Percentiles rank a stretch among this genome's conserved stretches.
Conservation (phyloP, 176 grass and related monocot species). For the Rhynchospora pubera region DNA sequence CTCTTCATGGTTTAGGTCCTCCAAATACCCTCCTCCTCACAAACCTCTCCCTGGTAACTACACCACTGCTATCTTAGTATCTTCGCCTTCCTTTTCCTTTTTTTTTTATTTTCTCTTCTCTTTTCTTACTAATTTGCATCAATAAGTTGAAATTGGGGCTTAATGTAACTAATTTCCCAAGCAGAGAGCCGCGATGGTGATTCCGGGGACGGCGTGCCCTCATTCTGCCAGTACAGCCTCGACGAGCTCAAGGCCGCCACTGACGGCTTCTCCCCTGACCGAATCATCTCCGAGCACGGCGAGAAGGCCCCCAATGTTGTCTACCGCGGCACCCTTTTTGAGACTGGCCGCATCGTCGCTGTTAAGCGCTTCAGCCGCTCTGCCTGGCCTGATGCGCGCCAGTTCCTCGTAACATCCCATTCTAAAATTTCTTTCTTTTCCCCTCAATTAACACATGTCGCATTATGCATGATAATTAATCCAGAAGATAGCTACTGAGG, state of each 20-base stretch:
- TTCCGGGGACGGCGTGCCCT: neutral
- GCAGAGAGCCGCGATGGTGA: neutral
- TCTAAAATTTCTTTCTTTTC: too few relatives aligned
- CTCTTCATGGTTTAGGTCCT: neutral
- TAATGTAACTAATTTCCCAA: neutral
- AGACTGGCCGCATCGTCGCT: slow-evolving; percentile 23
- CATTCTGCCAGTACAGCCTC: slow-evolving; percentile 34
- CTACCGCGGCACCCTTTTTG: slow-evolving; percentile 28
- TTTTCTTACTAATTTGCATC: neutral
- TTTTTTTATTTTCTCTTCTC: too few relatives aligned
- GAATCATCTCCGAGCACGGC: slow-evolving; percentile 35
- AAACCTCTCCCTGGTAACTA: neutral
- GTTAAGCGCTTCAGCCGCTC: slow-evolving; percentile 19
- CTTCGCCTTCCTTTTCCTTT: too few relatives aligned
- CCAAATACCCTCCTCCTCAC: slow-evolving; percentile 8
- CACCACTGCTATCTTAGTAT: neutral
- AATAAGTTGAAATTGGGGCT: neutral
- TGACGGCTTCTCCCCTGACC: slow-evolving; percentile 35
- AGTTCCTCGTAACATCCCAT: slow-evolving; percentile 29
- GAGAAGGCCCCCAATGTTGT: slow-evolving; percentile 49
- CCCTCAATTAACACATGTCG: too few relatives aligned
- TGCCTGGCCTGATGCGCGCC: slow-evolving; percentile 48
- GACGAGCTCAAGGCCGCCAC: slow-evolving; percentile 39
- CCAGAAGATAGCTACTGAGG: too few relatives aligned
- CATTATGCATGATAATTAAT: too few relatives aligned